Evolutionary conservation across 2,329 filamentous ascomycete species (phyloP), one percentile per base, ranked within the genome.

Genomic region (Botryotinia globosa): DNA sequence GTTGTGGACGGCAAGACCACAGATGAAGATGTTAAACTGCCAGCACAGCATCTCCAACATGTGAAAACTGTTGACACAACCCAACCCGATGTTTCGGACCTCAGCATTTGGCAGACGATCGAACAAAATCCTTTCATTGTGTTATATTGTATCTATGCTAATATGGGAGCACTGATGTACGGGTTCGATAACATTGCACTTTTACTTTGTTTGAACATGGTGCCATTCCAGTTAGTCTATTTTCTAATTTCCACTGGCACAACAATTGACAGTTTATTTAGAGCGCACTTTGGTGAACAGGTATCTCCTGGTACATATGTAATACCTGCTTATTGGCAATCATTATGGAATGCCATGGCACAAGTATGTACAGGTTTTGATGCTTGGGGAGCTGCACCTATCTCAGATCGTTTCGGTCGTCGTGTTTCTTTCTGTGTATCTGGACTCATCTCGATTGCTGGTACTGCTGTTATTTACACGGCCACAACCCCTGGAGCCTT

Each of bases 161-260:
- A 68, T 29, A 59, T 69, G 42, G 51, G 54, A 14, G 67, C 67
- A 12, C 39, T 59, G 37, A 69, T 62, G 42, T 62, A 48, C 25
- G 51, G 67, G 18, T 69, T 69, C 51, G 51, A 59, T 25, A 69
- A 61, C 12, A 69, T 69, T n/a, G 51, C 67, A 7, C 25, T 69
- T 3, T 68, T 32, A 10, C 65, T 68, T n/a, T 48, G 32, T 16
- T 58, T 68, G 48, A 54, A 56, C 18, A 58, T 68, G 65, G 22
- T 68, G 18, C 48, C 65, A n/a, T 54, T 68, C 32, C 65, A 68
- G 65, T 68, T 18, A 37, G 65, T 56, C 14, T 51, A 14, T 51
- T 51, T 51, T 14, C 25, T n/a, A 51, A 3, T n/a, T n/a, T n/a
- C 10, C 10, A 51, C 14, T 5, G 25, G 48, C 10, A 1, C 48